Evolutionary conservation across 2,329 filamentous ascomycete species (phyloP), one percentile per base, ranked within the genome.

Genomic region (Ramularia endophylla): DNA sequence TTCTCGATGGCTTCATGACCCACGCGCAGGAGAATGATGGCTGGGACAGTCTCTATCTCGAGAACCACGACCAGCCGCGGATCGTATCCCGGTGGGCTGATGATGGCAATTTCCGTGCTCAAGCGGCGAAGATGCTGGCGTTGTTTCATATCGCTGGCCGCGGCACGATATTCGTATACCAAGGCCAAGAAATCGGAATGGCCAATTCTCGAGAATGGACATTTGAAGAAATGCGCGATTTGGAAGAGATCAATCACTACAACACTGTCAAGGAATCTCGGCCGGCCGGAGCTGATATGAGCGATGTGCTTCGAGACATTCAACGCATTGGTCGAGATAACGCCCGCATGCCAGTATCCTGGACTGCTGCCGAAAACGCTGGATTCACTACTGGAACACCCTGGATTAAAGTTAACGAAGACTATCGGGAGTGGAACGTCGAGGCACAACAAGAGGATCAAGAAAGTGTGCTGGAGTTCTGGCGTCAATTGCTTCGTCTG

Each of bases 131-230:
- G 62, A 70, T 81, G 64, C 62, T 82, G 11, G 74, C 78, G 27
- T 65, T 74, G 16, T 69, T 79, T 45, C 65, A 78, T 43, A 68
- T 66, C 2, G 65, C 77, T 39, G 73, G 80, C 48, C 67, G 73
- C 2, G 80, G 80, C 8, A 81, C 80, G 0, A 68, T 78, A 0
- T 83, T 80, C 52, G 62, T 83, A 11, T 83, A 81, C 57, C 79
- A 83, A 57, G 80, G 80, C 9, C 77, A 83, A 56, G 80, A 83
- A 61, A 66, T 83, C 19, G 80, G 77, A 11, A 80, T 81, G 73
- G 67, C 69, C 20, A 82, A 74, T 27, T 34, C 37, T 9, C 25
- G 30, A 25, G 56, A 56, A 3, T 72, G 67, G 64, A 57, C 58
- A 11, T 65, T 67, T 12, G 58, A 62, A 31, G 69, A 72, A 45